phyloP scores from a whole-genome alignment of 371 early-diverging fungal species.

The Dinochytrium kinnereticum region DNA sequence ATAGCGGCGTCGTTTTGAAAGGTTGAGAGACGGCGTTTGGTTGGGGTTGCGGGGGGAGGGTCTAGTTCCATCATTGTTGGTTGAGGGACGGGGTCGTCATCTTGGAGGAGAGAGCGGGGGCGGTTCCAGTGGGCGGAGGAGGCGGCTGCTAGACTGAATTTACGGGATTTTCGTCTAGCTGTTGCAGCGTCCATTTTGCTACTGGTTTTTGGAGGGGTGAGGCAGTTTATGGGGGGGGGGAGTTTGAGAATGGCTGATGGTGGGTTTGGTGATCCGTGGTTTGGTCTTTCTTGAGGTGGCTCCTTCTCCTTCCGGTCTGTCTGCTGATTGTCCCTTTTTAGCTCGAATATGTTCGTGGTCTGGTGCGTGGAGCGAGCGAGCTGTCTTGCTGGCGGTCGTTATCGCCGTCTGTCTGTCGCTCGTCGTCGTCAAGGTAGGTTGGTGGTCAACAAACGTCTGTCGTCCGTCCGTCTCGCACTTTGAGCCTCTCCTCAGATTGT shows the following conservation, averaged over 20 bases:
- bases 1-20: constrained; percentile 3
- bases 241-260: background rate
- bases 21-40: too few relatives aligned
- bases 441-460: too few relatives aligned
- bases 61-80: background rate
- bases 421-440: too few relatives aligned
- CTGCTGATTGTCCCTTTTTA: background rate
- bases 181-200: too few relatives aligned
- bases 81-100: background rate
- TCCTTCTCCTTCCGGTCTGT: background rate
- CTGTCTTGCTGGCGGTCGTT: too few relatives aligned
- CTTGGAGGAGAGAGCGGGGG: background rate
- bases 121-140: constrained; percentile 18
- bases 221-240: too few relatives aligned
- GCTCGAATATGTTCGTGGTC: too few relatives aligned
- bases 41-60: background rate
- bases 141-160: constrained; percentile 12
- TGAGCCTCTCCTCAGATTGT: too few relatives aligned
- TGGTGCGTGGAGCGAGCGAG: too few relatives aligned
- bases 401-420: too few relatives aligned
- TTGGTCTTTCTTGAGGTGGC: background rate
- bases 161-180: constrained; percentile 1
- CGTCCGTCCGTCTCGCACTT: too few relatives aligned
- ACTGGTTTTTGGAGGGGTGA: too few relatives aligned
- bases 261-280: background rate